A percentile compares a stretch with the other conserved stretches of the same genome.
These are phyloP conservation scores for Ramicandelaber brevisporus DNA, from an alignment of 192 early-diverging fungal species.

Conservation along the genomic window DNA sequence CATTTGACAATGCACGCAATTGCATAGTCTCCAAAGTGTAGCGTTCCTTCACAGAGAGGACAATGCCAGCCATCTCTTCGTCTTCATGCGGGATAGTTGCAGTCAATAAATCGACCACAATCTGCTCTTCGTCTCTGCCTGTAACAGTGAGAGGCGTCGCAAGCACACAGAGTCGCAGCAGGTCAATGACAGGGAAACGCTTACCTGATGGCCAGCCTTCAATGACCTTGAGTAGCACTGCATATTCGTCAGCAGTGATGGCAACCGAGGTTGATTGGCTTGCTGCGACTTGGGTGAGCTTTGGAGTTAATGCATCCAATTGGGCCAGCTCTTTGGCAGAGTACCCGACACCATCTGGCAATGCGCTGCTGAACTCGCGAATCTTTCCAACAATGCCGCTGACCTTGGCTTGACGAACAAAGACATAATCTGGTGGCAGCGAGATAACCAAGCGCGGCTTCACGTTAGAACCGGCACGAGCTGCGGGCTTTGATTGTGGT, in stretches of 20 bases:
- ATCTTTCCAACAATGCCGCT: too few relatives aligned
- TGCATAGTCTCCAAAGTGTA: conserved; percentile 63
- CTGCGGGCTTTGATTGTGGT: too few relatives aligned
- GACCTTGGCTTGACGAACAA: too few relatives aligned
- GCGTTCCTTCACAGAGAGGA: conserved; percentile 7
- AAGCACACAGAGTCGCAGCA: conserved; percentile 42
- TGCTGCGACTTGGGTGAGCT: too few relatives aligned
- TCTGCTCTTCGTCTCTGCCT: conserved; percentile 16
- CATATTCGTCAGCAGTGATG: conserved; percentile 14
- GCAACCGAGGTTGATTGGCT: conserved; percentile 6
- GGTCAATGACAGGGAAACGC: conserved; percentile 64
- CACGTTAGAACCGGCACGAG: too few relatives aligned
- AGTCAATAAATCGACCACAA: conserved; percentile 14
- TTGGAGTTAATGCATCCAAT: too few relatives aligned
- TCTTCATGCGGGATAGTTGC: conserved; percentile 8
- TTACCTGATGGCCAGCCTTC: conserved; percentile 36
- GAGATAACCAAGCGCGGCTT: too few relatives aligned
- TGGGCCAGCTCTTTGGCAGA: too few relatives aligned
- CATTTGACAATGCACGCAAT: conserved; percentile 39
- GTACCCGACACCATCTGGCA: too few relatives aligned
- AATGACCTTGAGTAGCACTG: conserved; percentile 20
- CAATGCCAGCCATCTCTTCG: not conserved
- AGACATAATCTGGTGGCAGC: too few relatives aligned
- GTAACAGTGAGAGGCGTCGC: conserved; percentile 11
- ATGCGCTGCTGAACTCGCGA: too few relatives aligned